phyloP scores from a whole-genome alignment of 129 eudicot species.

The Helichrysum umbraculigerum region DNA sequence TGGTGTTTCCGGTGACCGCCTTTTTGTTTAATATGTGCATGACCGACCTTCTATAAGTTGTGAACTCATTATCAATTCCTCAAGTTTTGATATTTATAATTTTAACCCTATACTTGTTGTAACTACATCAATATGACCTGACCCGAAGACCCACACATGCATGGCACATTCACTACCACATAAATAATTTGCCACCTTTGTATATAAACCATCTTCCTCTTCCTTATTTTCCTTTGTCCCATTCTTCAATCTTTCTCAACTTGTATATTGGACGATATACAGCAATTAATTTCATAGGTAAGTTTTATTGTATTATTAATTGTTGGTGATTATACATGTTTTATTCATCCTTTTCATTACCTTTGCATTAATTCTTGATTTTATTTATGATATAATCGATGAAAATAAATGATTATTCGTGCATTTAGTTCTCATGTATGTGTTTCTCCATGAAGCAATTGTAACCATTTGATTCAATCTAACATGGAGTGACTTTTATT shows the following conservation, averaged over 20 bases:
- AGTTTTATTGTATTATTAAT: conserved; percentile 8
- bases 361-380: background rate
- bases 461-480: background rate
- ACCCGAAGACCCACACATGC: too few species aligned
- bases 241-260: conserved; percentile 14
- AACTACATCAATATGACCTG: background rate
- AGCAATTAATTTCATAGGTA: background rate
- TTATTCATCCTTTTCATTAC: background rate
- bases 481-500: too few species aligned
- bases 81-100: background rate
- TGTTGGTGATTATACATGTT: background rate
- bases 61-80: background rate
- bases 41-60: conserved; percentile 13
- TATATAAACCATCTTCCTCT: conserved; percentile 13
- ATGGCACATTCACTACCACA: background rate
- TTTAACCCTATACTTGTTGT: background rate
- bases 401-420: background rate
- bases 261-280: conserved; percentile 10
- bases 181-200: background rate
- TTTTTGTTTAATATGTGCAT: conserved; percentile 9
- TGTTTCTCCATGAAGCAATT: background rate
- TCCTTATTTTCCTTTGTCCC: conserved; percentile 9
- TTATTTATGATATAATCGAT: background rate
- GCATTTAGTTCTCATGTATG: background rate
- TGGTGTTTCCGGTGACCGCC: conserved; percentile 23